Percentiles rank a stretch among this genome's conserved stretches.
These are phyloP conservation scores for Vitis labrusca DNA, from an alignment of 164 flowering plant species.

Conservation along the genomic window DNA sequence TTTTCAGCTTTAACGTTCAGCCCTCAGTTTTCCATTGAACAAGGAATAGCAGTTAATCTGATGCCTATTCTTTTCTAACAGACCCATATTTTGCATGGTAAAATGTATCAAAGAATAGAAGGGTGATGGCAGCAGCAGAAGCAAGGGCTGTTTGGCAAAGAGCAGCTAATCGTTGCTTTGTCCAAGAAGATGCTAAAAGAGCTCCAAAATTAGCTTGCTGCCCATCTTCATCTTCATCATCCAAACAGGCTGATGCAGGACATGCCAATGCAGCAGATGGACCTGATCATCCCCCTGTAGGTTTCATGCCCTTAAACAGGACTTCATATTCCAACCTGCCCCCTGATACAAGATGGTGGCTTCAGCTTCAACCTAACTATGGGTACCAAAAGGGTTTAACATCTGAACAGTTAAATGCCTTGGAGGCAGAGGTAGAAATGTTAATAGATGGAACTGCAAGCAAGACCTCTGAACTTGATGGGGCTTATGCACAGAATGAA, in stretches of 20 bases:
- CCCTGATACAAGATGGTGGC: constrained; percentile 63
- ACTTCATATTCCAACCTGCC: constrained; percentile 36
- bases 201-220: constrained; percentile 70
- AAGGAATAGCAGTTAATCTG: too few relatives aligned
- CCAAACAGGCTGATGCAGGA: constrained; percentile 40
- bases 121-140: constrained; percentile 88
- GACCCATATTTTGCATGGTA: constrained; percentile 8
- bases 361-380: constrained; percentile 45
- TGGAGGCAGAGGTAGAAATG: constrained; percentile 28
- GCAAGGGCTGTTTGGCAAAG: constrained; percentile 97
- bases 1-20: too few relatives aligned
- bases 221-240: constrained; percentile 44
- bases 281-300: constrained; percentile 25
- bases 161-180: constrained; percentile 84
- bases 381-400: constrained; percentile 35
- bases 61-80: background rate
- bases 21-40: too few relatives aligned
- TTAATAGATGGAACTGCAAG: constrained; percentile 9
- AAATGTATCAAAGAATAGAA: constrained; percentile 20
- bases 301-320: constrained; percentile 36
- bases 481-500: background rate
- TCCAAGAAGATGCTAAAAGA: constrained; percentile 91
- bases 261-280: constrained; percentile 31
- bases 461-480: constrained; percentile 2
- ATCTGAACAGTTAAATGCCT: constrained; percentile 29